Evolutionary conservation across 1,139 yeast genomes (phyloP).

Genomic region (Trichomonascaceae sp.): DNA sequence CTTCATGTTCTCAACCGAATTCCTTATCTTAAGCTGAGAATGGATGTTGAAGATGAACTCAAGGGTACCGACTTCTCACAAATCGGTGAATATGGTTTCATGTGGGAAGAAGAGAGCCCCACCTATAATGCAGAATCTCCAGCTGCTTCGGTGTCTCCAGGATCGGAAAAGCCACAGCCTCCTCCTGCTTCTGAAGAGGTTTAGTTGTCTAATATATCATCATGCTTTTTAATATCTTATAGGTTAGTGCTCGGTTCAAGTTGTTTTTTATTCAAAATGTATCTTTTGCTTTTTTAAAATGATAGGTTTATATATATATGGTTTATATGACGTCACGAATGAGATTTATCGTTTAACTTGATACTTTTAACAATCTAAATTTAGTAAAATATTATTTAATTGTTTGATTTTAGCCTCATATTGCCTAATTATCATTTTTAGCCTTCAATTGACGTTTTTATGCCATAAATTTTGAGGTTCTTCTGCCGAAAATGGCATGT

Average conservation of each 20-base stretch:
- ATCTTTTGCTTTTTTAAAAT: background rate
- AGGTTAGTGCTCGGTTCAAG: background rate
- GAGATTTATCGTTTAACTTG: no score
- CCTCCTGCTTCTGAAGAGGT: background rate
- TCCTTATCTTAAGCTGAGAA: constrained; percentile 78
- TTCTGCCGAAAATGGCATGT: background rate
- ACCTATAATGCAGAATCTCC: constrained; percentile 2
- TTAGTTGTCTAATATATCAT: background rate
- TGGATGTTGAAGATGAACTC: constrained; percentile 84
- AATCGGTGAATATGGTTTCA: constrained; percentile 66
- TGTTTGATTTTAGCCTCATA: no score
- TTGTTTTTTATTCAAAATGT: background rate
- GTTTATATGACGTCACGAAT: no score
- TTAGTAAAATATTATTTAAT: no score
- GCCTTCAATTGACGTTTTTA: no score
- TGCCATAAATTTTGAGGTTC: background rate
- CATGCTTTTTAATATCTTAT: background rate
- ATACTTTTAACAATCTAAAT: no score
- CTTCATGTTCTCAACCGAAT: constrained; percentile 68
- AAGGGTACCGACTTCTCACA: constrained; percentile 84
- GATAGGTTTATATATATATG: background rate
- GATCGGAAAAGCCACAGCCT: background rate
- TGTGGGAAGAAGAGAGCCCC: constrained; percentile 16
- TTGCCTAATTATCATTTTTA: no score
- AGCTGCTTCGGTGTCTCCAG: constrained; percentile 5